These are phyloP conservation scores for Boletus eberwhitei DNA, from an alignment of 768 basidiomycete genomes.

Conservation along the genomic window DNA sequence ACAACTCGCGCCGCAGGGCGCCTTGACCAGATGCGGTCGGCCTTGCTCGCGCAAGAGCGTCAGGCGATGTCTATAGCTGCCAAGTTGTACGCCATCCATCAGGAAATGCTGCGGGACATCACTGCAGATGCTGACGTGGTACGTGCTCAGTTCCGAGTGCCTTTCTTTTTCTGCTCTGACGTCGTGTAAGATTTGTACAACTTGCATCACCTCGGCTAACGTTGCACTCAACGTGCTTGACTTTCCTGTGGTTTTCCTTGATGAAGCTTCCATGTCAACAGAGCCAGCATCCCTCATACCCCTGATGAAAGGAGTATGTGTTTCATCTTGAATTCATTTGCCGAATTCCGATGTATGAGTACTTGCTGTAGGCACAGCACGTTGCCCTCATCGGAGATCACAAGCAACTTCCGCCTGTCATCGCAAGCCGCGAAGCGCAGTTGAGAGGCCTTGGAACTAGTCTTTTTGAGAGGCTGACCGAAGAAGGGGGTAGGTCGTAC, in stretches of 20 bases:
- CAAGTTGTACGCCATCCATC: conserved; percentile 53
- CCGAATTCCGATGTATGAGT: conserved; percentile 13
- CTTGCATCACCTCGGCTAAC: conserved; percentile 77
- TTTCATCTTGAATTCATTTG: conserved; percentile 5
- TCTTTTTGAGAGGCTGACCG: conserved; percentile 87
- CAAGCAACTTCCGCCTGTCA: conserved; percentile 90
- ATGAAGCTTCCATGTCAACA: conserved; percentile 96
- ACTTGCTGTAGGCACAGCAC: conserved; percentile 68
- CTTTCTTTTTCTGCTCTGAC: conserved; percentile 5
- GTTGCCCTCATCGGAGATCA: conserved; percentile 94
- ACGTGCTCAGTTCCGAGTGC: conserved; percentile 27
- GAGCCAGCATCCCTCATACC: conserved; percentile 91
- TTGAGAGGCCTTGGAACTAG: conserved; percentile 71
- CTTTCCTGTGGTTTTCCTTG: conserved; percentile 90
- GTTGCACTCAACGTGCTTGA: conserved; percentile 66
- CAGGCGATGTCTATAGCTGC: conserved; percentile 34
- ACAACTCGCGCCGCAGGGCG: conserved; percentile 14
- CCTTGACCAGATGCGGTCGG: conserved; percentile 30
- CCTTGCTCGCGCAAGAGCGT: conserved; percentile 27
- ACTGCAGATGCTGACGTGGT: conserved; percentile 72
- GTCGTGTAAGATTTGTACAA: conserved; percentile 71
- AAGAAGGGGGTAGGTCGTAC: conserved; percentile 65
- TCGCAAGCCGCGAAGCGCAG: conserved; percentile 72
- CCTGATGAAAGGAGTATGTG: conserved; percentile 87
- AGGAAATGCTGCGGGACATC: conserved; percentile 62